Base-by-base conservation (phyloP, 768 basidiomycete species). In the Tylopilus sp. region DNA sequence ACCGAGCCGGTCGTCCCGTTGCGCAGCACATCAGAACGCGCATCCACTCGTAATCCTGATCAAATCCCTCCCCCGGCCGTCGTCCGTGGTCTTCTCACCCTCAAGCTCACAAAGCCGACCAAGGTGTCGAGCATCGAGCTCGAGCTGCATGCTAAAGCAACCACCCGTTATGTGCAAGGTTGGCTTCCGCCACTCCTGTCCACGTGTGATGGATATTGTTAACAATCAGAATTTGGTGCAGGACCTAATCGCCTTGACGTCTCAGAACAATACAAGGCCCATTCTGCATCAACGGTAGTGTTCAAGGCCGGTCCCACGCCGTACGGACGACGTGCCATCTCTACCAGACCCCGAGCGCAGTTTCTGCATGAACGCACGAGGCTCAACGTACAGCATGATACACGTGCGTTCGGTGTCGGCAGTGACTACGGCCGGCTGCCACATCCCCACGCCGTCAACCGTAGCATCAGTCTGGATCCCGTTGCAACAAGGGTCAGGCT, bases 151-250 rank as follows among this genome's bases (percentile, higher is more conserved):
- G 94, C 89, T 3, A 86, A 75, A 52, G 76, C 85, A 3, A 71
- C 76, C 21, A 88, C 85, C 4, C 79, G 82, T 33, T 97, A 92
- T 86, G 84, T 87, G 2, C 93, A 97, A 78, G 91, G 95, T 93
- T 53, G 46, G 77, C 65, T 31, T 36, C 36, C 13, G 3, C 39
- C 13, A 20, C 44, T 28, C 41, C 31, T 9, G 3, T 15, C 47
- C 41, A 31, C 23, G 25, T 41, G 50, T n/a, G 4, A 6, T 13
- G 4, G 26, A 9, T 38, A 36, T 10, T 11, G 42, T 17, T 51
- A 9, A 56, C 26, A 6, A 3, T 5, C 12, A n/a, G 15, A 41
- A 15, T 36, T 38, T 44, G 81, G 79, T 43, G 77, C 87, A 53
- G 93, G 91, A 52, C 81, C 85, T 20, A 76, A 86, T 15, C 78